Conservation (phyloP, 768 basidiomycete species). For the Podaxis pistillaris region DNA sequence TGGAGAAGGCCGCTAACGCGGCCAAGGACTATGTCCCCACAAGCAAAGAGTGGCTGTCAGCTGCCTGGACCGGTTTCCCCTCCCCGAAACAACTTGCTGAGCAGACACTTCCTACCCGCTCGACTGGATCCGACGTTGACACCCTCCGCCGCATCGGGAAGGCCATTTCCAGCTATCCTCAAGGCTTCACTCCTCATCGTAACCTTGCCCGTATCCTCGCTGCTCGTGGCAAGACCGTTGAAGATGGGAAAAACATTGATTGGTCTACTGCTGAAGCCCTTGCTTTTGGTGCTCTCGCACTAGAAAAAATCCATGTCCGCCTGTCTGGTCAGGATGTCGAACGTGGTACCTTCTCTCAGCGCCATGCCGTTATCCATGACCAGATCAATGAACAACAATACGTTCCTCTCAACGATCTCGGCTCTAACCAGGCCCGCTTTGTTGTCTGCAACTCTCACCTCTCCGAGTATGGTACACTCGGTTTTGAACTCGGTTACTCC, state of each 20-base stretch:
- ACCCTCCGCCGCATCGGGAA: constrained; percentile 83
- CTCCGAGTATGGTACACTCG: constrained; percentile 92
- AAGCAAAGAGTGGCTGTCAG: constrained; percentile 95
- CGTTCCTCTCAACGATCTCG: constrained; percentile 85
- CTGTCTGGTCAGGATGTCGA: constrained; percentile 98
- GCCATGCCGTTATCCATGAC: constrained; percentile 96
- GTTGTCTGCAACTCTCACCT: constrained; percentile 96
- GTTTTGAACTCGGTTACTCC: constrained; percentile 98
- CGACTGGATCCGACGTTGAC: constrained; percentile 78
- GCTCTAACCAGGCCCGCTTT: constrained; percentile 86
- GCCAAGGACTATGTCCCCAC: constrained; percentile 96
- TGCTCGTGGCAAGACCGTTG: constrained; percentile 85
- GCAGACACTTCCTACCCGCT: constrained; percentile 83
- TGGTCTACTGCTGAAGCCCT: constrained; percentile 99
- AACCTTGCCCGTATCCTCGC: constrained; percentile 92
- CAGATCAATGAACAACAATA: constrained; percentile 91
- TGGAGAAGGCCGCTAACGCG: constrained; percentile 93
- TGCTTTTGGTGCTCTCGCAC: constrained; percentile 89
- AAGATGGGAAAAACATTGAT: constrained; percentile 91
- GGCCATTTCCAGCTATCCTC: constrained; percentile 82
- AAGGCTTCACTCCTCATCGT: constrained; percentile 83
- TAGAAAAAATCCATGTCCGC: constrained; percentile 93
- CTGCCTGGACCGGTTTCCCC: constrained; percentile 98
- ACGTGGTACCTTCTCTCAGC: constrained; percentile 97
- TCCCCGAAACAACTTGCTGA: constrained; percentile 95